These are phyloP conservation scores for Debaryomyces sp. DNA, from an alignment of 1,139 yeast species.

Conservation along the genomic window DNA sequence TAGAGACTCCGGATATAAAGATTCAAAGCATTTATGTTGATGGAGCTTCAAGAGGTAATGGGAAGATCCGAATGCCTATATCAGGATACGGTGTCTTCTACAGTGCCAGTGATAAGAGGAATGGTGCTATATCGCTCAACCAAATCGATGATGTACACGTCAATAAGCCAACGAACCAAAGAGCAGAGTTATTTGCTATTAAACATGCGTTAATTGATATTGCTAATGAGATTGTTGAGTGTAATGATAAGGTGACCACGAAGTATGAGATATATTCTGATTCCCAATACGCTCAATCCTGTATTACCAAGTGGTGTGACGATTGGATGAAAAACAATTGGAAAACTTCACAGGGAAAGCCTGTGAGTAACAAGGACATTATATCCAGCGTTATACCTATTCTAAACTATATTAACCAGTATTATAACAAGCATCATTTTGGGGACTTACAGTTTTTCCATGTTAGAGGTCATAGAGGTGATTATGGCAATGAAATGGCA, in stretches of 20 bases:
- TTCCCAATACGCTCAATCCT: constrained; percentile 55
- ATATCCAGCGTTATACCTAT: constrained; percentile 34
- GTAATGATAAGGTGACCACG: constrained; percentile 1
- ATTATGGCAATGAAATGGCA: constrained; percentile 74
- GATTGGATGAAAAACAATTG: constrained; percentile 60
- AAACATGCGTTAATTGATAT: constrained; percentile 53
- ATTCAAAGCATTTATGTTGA: constrained; percentile 56
- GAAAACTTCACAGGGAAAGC: constrained; percentile 43
- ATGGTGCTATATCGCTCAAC: constrained; percentile 52
- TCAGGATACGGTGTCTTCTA: constrained; percentile 76
- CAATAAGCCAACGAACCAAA: constrained; percentile 66
- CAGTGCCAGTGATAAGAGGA: constrained; percentile 57
- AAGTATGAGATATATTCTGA: constrained; percentile 52
- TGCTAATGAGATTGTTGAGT: constrained; percentile 18
- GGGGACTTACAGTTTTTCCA: constrained; percentile 48
- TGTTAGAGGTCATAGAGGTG: constrained; percentile 75
- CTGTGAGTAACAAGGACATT: constrained; percentile 56
- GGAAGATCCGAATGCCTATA: constrained; percentile 45
- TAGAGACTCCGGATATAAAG: background rate
- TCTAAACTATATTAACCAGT: constrained; percentile 29
- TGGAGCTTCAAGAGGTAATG: constrained; percentile 68
- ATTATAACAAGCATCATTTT: constrained; percentile 30
- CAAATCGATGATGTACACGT: constrained; percentile 22
- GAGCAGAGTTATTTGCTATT: constrained; percentile 78
- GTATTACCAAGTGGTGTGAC: constrained; percentile 52